Base-by-base conservation (phyloP, 1,284 basidiomycete genomes). In the Bondarzewia mesenterica region DNA sequence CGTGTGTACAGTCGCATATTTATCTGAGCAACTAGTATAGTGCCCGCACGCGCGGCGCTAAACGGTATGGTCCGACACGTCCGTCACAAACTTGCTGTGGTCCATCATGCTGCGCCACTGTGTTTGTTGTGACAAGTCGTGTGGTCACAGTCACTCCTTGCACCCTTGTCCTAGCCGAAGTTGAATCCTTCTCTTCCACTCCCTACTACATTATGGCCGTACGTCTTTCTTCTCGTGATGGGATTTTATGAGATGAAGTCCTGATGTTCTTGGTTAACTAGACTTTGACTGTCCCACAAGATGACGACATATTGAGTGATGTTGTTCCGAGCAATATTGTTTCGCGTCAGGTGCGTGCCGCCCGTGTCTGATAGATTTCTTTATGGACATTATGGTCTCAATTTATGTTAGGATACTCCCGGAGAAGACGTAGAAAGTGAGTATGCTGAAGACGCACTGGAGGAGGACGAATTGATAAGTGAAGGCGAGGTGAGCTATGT, bases 241-340 rank as follows among this genome's bases (percentile, higher is more conserved):
- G n/a, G n/a, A n/a, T n/a, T n/a, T n/a, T n/a, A n/a, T n/a, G n/a
- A n/a, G n/a, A n/a, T n/a, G n/a, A n/a, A n/a, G n/a, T n/a, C n/a
- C n/a, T n/a, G n/a, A n/a, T n/a, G n/a, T n/a, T n/a, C n/a, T n/a
- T n/a, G n/a, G n/a, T n/a, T n/a, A n/a, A n/a, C n/a, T 23, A 32
- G 29, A 32, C 29, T 18, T 25, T 42, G 35, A 23, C 26, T n/a
- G 29, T n/a, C 29, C 29, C 10, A n/a, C 65, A 66, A 54, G 86
- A 89, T 6, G 86, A 89, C 49, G 87, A 89, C 61, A 79, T 87
- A 42, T 73, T 89, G 51, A 88, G 85, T 60, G 85, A 89, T 61
- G 74, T 89, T 47, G 80, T 89, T 14, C 87, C 87, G 1, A 86
- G 82, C 63, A 89, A 89, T 60, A 85, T 89, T 52, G 83, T 89